phyloP scores from a whole-genome alignment of 257 asterid genomes.

The Ajuga chamaepitys region DNA sequence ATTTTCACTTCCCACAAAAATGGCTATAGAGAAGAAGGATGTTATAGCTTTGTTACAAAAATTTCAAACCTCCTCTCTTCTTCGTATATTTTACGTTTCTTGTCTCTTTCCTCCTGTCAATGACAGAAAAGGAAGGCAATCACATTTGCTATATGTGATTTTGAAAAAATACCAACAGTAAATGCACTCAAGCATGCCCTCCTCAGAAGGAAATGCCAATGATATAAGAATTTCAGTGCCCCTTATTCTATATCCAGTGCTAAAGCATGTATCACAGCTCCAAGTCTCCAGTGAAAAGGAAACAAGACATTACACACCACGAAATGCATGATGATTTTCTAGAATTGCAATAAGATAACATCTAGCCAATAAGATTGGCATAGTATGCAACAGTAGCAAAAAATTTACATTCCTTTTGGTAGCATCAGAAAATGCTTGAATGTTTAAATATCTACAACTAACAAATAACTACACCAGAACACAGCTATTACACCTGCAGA shows the following conservation, averaged over 20 bases:
- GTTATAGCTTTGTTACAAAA: not conserved
- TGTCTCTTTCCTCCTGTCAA: constrained; percentile 68
- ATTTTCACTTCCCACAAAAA: constrained; percentile 1
- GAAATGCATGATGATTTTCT: not conserved
- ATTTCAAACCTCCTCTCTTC: constrained; percentile 60
- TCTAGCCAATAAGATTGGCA: not conserved
- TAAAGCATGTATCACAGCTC: too few relatives aligned
- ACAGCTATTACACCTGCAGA: too few relatives aligned
- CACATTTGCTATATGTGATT: too few relatives aligned
- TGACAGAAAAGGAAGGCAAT: not conserved
- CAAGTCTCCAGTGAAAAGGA: not conserved
- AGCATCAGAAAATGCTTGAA: not conserved
- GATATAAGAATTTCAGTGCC: not conserved
- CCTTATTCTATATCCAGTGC: too few relatives aligned
- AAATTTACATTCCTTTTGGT: not conserved
- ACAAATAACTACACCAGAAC: too few relatives aligned
- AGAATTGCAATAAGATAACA: not conserved
- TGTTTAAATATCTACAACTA: not conserved
- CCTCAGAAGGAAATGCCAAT: not conserved
- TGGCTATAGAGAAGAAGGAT: not conserved
- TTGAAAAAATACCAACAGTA: too few relatives aligned
- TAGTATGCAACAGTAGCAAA: not conserved
- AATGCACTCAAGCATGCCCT: too few relatives aligned
- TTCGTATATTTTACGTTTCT: constrained; percentile 59
- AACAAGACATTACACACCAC: not conserved